These are phyloP conservation scores for Syzygium grande DNA, from an alignment of 345 rosid species.

Conservation along the genomic window DNA sequence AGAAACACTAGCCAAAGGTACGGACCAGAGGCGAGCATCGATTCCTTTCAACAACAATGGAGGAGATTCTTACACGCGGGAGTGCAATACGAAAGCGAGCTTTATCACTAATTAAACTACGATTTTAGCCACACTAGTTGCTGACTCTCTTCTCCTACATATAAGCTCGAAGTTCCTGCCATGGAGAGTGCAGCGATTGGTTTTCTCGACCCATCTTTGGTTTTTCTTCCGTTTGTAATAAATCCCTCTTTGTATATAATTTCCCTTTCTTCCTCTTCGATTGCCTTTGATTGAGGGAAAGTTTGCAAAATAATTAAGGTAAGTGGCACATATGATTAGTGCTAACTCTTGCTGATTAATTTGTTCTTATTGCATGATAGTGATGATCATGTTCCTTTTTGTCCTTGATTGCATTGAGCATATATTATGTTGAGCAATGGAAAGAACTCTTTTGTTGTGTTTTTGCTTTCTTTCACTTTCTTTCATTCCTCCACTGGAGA, in stretches of 20 bases:
- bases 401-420: background rate
- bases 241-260: background rate
- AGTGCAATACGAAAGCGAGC: conserved; percentile 6
- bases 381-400: background rate
- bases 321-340: background rate
- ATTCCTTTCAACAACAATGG: conserved; percentile 28
- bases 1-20: background rate
- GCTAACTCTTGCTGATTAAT: background rate
- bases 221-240: background rate
- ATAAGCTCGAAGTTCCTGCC: conserved; percentile 16
- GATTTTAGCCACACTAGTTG: background rate
- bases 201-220: background rate
- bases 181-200: conserved; percentile 17
- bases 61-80: conserved; percentile 22
- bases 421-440: background rate
- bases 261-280: background rate
- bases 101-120: background rate
- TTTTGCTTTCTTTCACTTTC: too few relatives aligned
- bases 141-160: conserved; percentile 3
- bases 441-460: too few relatives aligned
- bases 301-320: background rate
- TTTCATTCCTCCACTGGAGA: background rate
- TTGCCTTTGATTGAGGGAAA: background rate
- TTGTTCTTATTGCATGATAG: background rate
- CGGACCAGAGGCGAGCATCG: conserved; percentile 18